Evolutionary conservation across 768 basidiomycete species (phyloP), one percentile per base, ranked within the genome.

Genomic region (Leccinellum rugosiceps): DNA sequence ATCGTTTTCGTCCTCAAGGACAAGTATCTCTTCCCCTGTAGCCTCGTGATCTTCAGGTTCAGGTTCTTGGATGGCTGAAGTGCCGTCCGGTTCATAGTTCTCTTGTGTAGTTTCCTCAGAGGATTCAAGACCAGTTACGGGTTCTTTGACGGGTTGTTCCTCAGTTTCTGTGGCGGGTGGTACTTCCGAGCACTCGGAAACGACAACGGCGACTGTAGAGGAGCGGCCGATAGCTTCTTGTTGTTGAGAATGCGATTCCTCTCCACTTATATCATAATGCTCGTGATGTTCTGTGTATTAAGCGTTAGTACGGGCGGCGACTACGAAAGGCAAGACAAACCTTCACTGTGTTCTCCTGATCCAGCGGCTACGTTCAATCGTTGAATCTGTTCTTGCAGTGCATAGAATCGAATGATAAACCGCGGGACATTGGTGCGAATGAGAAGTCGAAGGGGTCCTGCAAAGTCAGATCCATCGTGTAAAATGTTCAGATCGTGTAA

Each of bases 401-500:
- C 65, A 55, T 83, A 84, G 65, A 86, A 90, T 48, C 85, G 85
- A 28, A 78, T 71, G 43, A 87, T 86, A 60, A 90, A 90, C 49
- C 88, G 80, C 32, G 88, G 84, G 1, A 70, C 59, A 30, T 70
- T 63, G 9, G 76, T 64, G 50, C 76, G 79, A 46, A 90, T 70
- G 52, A 76, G 77, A 45, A 89, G 74, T 43, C 85, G 84, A 50
- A 90, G 77, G 6, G 85, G 85, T 30, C 88, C 88, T 63, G 73
- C 59, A 56, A 86, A 69, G 60, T 80, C 80, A 65, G 82, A 80
- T 57, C 80, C 84, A 64, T 88, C 87, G 65, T 90, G 87, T 30
- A 90, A 70, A 45, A 83, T 75, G 67, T 86, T 85, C 47, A 90
- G 75, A 65, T 90, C 88, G 67, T 90, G 88, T 48, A 90, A 74